A percentile compares a stretch with the other conserved stretches of the same genome.
Evolutionary conservation across 2,329 filamentous ascomycete genomes (phyloP).

Genomic region (Helicocarpus griseus): DNA sequence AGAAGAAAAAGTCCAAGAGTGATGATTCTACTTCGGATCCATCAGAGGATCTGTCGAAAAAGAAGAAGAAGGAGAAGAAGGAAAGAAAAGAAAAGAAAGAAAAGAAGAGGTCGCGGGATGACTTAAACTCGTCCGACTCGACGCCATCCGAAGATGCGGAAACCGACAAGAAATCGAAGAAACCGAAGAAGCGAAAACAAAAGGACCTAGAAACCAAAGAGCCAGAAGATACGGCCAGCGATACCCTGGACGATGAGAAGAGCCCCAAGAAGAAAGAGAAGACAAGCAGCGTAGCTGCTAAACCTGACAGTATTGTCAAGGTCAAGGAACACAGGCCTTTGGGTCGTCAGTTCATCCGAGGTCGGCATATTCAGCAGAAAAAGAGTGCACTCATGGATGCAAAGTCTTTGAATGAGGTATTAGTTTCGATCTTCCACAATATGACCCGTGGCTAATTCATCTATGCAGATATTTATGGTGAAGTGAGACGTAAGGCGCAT

Average conservation of each 20-base stretch:
- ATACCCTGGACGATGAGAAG: neutral
- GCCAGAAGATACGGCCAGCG: constrained; percentile 15
- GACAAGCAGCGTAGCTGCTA: constrained; percentile 33
- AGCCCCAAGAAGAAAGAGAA: constrained; percentile 25
- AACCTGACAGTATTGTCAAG: constrained; percentile 40
- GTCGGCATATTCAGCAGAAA: constrained; percentile 82
- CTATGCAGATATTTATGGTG: constrained; percentile 28
- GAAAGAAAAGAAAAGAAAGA: constrained; percentile 26
- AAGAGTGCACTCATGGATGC: constrained; percentile 71
- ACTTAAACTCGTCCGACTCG: neutral
- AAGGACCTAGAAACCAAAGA: constrained; percentile 18
- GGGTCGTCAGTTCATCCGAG: constrained; percentile 63
- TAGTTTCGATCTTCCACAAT: constrained; percentile 13
- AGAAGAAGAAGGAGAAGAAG: constrained; percentile 25
- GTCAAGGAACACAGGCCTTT: constrained; percentile 34
- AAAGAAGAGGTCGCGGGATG: constrained; percentile 9
- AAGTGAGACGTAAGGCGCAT: constrained; percentile 6
- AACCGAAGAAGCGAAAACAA: constrained; percentile 21
- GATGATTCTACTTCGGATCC: constrained; percentile 19
- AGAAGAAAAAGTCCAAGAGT: constrained; percentile 21
- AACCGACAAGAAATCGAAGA: constrained; percentile 20
- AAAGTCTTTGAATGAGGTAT: constrained; percentile 75
- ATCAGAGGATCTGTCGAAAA: constrained; percentile 23
- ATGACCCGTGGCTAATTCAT: constrained; percentile 1
- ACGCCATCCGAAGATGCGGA: constrained; percentile 18